Conservation (phyloP, 1,284 basidiomycete genomes). For the Porodaedalea pini region DNA sequence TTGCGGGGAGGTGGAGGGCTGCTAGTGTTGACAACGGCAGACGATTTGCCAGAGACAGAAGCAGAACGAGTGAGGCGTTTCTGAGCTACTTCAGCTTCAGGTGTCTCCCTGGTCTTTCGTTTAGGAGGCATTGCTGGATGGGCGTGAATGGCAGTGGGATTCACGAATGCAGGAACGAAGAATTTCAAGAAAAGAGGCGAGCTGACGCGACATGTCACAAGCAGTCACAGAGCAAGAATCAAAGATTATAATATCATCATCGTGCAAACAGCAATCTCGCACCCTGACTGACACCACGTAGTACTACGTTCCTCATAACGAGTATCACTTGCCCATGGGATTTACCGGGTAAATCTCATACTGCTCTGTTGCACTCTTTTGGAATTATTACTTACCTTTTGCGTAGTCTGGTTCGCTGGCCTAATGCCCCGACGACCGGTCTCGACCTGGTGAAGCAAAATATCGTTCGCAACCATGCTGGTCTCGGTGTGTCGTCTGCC, state of each 20-base stretch:
- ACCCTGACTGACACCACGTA: constrained; percentile 18
- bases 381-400: background rate
- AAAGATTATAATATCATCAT: background rate
- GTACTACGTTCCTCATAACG: too few relatives aligned
- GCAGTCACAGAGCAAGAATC: background rate
- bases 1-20: constrained; percentile 1
- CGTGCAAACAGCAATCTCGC: background rate
- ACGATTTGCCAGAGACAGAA: background rate
- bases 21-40: background rate
- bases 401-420: constrained; percentile 69
- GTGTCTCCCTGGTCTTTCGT: constrained; percentile 39
- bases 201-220: constrained; percentile 21
- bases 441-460: constrained; percentile 65
- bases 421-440: constrained; percentile 69
- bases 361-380: constrained; percentile 16
- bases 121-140: constrained; percentile 41
- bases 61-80: constrained; percentile 27
- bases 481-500: constrained; percentile 29
- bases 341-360: constrained; percentile 51
- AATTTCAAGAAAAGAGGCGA: background rate
- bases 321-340: constrained; percentile 45
- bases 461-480: constrained; percentile 66
- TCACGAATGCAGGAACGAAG: too few relatives aligned
- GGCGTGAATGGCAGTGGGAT: constrained; percentile 3
- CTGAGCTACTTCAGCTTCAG: constrained; percentile 20